Base-by-base conservation (phyloP, 2,329 filamentous ascomycete genomes). In the Coccinonectria pachysandricola region DNA sequence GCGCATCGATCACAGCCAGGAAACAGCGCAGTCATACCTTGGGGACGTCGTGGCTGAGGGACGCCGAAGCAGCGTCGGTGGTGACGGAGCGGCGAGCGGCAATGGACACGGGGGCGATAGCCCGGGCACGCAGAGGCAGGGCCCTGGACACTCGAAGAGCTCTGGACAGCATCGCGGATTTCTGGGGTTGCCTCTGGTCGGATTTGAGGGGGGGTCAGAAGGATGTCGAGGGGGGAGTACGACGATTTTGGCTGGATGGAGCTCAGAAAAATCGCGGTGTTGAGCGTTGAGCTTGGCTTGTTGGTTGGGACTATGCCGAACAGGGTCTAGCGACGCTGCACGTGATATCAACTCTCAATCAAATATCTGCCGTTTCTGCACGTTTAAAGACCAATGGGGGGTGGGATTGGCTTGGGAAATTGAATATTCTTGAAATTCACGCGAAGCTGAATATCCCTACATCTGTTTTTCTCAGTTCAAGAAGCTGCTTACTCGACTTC, bases 61-160 rank as follows among this genome's bases (percentile, higher is more conserved):
- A 84, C 49, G 86, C 78, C 50, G 82, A 88, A 44, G 91, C 91
- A 42, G 91, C 91, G 63, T 96, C 80, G 44, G 91, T 96, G 46
- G 91, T 98, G 52, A 98, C 91, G 46, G 74, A 74, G 56, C 88
- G 75, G 56, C 88, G 75, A 55, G 75, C 65, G 45, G 68, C 63
- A 39, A 58, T 54, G 38, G 60, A 59, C 31, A 59, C 49, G 34
- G 65, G 52, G 31, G 56, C 50, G 28, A 60, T 54, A 39, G 57
- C 54, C 39, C 60, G 57, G 48, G 60, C 52, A 52, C 66, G 64
- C 57, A 79, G 54, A 50, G 75, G 68, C 45, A 52, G 65, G 49
- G 71, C 68, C 55, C 72, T 67, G 50, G 71, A 60, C 34, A 63
- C 64, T 62, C 74, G 68, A 53, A 79, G 61, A 56, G 75, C 65